Evolutionary conservation across 2,329 filamentous ascomycete genomes (phyloP).

Genomic region (Tolypocladium endophyticum): DNA sequence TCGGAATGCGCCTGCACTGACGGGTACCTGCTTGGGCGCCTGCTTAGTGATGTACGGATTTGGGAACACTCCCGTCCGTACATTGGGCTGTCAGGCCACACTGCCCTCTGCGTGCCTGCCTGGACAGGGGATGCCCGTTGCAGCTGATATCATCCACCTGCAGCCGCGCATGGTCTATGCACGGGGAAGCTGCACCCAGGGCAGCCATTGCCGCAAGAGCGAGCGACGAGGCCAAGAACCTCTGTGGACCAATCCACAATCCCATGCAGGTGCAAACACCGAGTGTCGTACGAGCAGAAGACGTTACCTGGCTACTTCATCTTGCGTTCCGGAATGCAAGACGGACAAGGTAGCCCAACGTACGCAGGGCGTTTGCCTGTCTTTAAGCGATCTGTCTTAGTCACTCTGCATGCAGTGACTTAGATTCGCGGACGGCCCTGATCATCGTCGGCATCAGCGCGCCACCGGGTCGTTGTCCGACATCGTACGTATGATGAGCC

Average conservation of each 20-base stretch:
- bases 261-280: background rate
- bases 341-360: background rate
- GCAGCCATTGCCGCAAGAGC: background rate
- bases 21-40: background rate
- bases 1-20: background rate
- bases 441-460: background rate
- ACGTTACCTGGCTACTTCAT: too few relatives aligned
- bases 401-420: background rate
- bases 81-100: background rate
- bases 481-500: background rate
- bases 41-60: background rate
- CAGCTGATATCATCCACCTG: background rate
- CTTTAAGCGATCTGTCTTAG: background rate
- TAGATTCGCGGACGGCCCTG: background rate
- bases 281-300: background rate
- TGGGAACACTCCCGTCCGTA: background rate
- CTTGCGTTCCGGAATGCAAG: background rate
- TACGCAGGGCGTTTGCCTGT: background rate
- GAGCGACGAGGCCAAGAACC: background rate
- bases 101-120: background rate
- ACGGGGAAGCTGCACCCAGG: background rate
- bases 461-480: background rate
- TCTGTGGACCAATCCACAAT: background rate
- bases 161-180: background rate
- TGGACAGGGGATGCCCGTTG: background rate